Base-by-base conservation (phyloP, 1,139 yeast species). In the Saccharomyces hybrid region DNA sequence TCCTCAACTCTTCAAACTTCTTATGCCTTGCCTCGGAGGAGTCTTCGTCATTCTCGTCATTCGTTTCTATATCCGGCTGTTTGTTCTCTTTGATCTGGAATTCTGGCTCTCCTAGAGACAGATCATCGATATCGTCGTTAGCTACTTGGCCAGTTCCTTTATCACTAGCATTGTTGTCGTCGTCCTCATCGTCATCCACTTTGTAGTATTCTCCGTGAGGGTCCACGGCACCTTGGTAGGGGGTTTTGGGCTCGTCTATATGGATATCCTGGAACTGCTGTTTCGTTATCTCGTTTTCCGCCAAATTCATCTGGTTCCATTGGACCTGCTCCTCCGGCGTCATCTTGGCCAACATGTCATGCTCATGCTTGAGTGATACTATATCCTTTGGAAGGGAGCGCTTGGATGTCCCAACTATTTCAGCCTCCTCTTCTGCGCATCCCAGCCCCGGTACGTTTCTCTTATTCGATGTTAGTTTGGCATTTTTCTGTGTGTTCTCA, bases 191-290 rank as follows among this genome's bases (percentile, higher is more conserved):
- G 46, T 84, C 93, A 52, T 83, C 86, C 60, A 84, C 91, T 2
- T 79, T 80, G 60, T 82, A 78, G 67, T 90, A 90, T 68, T 91
- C 95, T 62, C 91, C 97, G 56, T 82, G 80, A 2, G 95, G 95
- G 63, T 88, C 87, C 48, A 88, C 87, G 0, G 97, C 96, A 21
- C 96, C 96, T 67, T 88, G 96, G 68, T 87, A 93, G 2, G 99
- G 99, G 1, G 99, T 93, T 75, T 93, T 93, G 42, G 99, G 99
- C 71, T 93, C 99, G 64, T 89, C 96, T 52, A 93, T 90, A 54
- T 67, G 70, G 51, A 74, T 67, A 55, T 73, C 75, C 52, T 72
- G 74, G 52, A 67, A 67, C 56, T 72, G 72, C 51, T 64, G 64
- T 58, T 74, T 73, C 21, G 74, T 69, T 11, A 73, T 62, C 62